Conservation (phyloP, 2,329 filamentous ascomycete genomes). For the Hypoxylon rubiginosum region DNA sequence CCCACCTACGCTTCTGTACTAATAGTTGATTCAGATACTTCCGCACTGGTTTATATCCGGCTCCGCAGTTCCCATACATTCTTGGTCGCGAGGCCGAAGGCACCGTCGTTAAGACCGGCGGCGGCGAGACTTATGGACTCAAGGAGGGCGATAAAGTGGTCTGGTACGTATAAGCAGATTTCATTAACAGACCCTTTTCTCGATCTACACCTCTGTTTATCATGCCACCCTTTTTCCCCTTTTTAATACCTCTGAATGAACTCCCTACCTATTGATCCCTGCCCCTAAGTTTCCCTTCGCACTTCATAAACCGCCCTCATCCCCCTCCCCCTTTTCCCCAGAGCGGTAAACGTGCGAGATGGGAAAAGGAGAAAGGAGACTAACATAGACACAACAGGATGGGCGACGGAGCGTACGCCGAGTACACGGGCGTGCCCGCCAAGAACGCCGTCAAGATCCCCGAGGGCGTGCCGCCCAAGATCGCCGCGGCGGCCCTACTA, state of each 20-base stretch:
- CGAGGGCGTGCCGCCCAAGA: constrained; percentile 68
- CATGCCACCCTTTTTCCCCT: not conserved
- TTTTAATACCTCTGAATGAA: not conserved
- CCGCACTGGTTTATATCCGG: constrained; percentile 83
- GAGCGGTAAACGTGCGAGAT: too few relatives aligned
- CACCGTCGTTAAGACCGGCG: constrained; percentile 72
- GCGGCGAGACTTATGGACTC: constrained; percentile 66
- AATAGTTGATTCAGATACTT: constrained; percentile 71
- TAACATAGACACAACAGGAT: constrained; percentile 56
- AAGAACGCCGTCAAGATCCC: constrained; percentile 74
- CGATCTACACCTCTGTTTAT: not conserved
- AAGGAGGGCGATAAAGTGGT: constrained; percentile 78
- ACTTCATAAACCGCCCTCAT: too few relatives aligned
- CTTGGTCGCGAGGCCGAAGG: constrained; percentile 86
- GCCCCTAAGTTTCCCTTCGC: too few relatives aligned
- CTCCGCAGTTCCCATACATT: constrained; percentile 76
- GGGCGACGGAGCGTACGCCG: constrained; percentile 65
- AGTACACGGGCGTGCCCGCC: constrained; percentile 68
- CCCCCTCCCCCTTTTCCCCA: too few relatives aligned
- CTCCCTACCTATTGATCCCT: too few relatives aligned
- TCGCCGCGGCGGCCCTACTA: constrained; percentile 77
- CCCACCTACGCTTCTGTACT: constrained; percentile 9
- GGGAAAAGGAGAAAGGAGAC: too few relatives aligned
- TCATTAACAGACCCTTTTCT: not conserved
- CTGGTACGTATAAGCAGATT: constrained; percentile 57